Evolutionary conservation across 805 yeast genomes (phyloP), one percentile per base, ranked within the genome.

Genomic region (Candida nemodendra): DNA sequence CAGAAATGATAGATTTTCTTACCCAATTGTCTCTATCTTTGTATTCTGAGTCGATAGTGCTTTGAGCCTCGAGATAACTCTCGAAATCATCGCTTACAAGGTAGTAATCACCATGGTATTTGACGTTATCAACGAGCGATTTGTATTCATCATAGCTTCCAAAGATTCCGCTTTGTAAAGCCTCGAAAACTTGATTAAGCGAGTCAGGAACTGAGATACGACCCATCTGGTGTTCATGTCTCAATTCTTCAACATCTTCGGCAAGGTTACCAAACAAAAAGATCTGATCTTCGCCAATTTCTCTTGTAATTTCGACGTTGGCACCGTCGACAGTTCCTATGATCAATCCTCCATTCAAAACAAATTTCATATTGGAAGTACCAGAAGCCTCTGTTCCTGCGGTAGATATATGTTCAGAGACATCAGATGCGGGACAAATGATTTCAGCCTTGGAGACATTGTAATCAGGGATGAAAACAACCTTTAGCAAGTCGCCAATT

Each of bases 311-410:
- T 66, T 89, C 97, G 33, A 90, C 95, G 57, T 90, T 89, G 47
- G 97, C 97, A 58, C 97, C 97, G 59, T 89, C 97, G 48, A 89
- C 96, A 9, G 97, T 90, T 61, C 97, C 97, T 48, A 89, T 81
- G 51, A 89, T 85, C 48, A 89, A 74, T 34, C 97, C 97, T 64
- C 96, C 97, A 57, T 88, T 89, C 65, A 89, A 70, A 17, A 88
- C 95, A 60, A 89, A 89, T 68, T 89, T 89, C 97, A 89, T 89
- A 69, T 89, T 89, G 24, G 95, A 85, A 23, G 97, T 89, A 58
- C 97, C 97, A 1, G 95, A 84, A 16, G 96, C 97, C 62, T 89
- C 97, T 19, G 97, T 89, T 53, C 97, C 97, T 7, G 97, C 97
- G 29, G 97, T 89, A 11, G 96, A 89, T 50, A 89, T 89, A 66